Base-by-base conservation (phyloP, 2,329 filamentous ascomycete species). In the Chaetomiaceae sp. region DNA sequence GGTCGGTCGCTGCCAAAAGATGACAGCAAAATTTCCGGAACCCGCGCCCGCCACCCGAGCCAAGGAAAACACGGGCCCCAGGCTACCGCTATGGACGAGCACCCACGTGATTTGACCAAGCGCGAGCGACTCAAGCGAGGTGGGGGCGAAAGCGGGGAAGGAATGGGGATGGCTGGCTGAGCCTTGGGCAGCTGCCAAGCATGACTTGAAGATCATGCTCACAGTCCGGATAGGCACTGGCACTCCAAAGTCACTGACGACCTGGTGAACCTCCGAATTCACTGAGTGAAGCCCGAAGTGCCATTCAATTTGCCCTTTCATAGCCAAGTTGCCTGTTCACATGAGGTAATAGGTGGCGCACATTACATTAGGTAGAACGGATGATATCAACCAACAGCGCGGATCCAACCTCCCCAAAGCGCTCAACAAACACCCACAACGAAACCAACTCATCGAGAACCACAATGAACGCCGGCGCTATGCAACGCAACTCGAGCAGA, bases 401-500 rank as follows among this genome's bases (percentile, higher is more conserved):
- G 10, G 10, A 29, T 11, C 41, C 22, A 36, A 36, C 10, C 27
- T n/a, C 18, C 29, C 38, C 32, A 42, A 41, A n/a, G n/a, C n/a
- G n/a, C n/a, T n/a, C n/a, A n/a, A n/a, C n/a, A n/a, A n/a, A n/a
- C n/a, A n/a, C 22, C 22, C 22, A 9, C 22, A 24, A 9, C 22
- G 15, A 29, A 29, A 38, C 37, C 34, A 34, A 24, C 19, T 32
- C 20, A 44, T 12, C 11, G n/a, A 11, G n/a, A 35, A 17, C 29
- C 20, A 30, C 24, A 38, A 47, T 43, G 37, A 54, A 59, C 56
- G 53, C 57, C 57, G 40, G 38, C 53, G 57, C 57, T 56, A 58
- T 58, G 57, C 55, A 53, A 34, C 6, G 32, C 18, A 45, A 37
- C 27, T 14, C 4, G 14, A n/a, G 17, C 22, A 27, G 17, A 18